phyloP scores from a whole-genome alignment of 768 basidiomycete genomes.

The Dacryopinax primogenitus region DNA sequence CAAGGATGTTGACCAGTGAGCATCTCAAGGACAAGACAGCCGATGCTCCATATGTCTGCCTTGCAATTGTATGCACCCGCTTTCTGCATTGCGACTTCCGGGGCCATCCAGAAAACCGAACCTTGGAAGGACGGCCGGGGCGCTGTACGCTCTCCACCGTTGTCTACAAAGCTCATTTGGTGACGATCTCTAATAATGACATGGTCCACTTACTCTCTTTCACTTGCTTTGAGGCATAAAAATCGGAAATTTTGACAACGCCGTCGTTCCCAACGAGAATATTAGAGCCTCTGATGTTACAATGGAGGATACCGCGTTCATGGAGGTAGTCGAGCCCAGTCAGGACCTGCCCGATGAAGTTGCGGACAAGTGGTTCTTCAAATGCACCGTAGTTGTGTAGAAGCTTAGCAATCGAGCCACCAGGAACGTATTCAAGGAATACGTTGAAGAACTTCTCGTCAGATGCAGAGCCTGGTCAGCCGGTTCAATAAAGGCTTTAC shows the following conservation, averaged over 20 bases:
- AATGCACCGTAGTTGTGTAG: slow-evolving; percentile 87
- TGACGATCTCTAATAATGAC: not conserved
- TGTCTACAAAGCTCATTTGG: slow-evolving; percentile 18
- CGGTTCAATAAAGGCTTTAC: not conserved
- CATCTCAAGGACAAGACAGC: slow-evolving; percentile 93
- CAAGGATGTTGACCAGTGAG: slow-evolving; percentile 91
- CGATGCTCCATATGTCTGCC: slow-evolving; percentile 94
- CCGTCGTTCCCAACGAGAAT: slow-evolving; percentile 97
- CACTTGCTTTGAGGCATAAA: slow-evolving; percentile 94
- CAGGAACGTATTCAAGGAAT: slow-evolving; percentile 93
- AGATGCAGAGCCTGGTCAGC: slow-evolving; percentile 72
- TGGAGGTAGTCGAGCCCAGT: slow-evolving; percentile 83
- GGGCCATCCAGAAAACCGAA: slow-evolving; percentile 99
- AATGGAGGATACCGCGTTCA: slow-evolving; percentile 86
- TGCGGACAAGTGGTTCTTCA: slow-evolving; percentile 81
- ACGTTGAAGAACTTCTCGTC: slow-evolving; percentile 88
- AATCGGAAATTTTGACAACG: slow-evolving; percentile 95
- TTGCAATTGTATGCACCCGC: slow-evolving; percentile 60
- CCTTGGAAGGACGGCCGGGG: slow-evolving; percentile 92
- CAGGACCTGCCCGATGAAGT: slow-evolving; percentile 85
- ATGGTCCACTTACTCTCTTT: slow-evolving; percentile 67
- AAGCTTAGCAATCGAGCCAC: slow-evolving; percentile 82
- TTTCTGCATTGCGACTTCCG: slow-evolving; percentile 96
- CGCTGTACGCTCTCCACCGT: slow-evolving; percentile 37
- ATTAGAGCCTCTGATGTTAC: slow-evolving; percentile 98